These are phyloP conservation scores for Fusarium sp. DNA, from an alignment of 2,329 filamentous ascomycete genomes.

Conservation along the genomic window DNA sequence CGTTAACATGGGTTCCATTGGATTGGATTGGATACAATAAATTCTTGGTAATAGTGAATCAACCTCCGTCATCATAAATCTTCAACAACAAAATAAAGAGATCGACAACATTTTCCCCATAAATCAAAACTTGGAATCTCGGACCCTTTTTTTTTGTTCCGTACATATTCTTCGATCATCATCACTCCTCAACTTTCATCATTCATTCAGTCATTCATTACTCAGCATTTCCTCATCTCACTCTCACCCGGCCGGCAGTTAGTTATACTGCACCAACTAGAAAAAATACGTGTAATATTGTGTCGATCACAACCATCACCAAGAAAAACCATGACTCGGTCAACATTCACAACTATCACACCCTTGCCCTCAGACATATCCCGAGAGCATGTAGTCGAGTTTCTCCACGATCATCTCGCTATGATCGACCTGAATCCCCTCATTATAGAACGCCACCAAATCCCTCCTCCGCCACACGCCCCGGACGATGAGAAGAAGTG, in stretches of 20 bases:
- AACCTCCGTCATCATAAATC: slow-evolving; percentile 19
- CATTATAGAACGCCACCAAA: slow-evolving; percentile 76
- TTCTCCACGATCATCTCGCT: slow-evolving; percentile 80
- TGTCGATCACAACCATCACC: slow-evolving; percentile 24
- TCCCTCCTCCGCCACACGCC: slow-evolving; percentile 74
- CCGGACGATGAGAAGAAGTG: slow-evolving; percentile 77
- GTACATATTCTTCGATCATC: neutral
- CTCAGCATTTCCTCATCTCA: slow-evolving; percentile 12
- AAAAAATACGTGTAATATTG: neutral
- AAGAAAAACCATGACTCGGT: slow-evolving; percentile 52
- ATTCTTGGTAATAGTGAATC: slow-evolving; percentile 1
- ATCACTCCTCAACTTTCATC: neutral
- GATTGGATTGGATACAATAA: neutral
- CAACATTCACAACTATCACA: slow-evolving; percentile 81
- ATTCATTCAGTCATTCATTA: neutral
- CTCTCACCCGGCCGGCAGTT: neutral
- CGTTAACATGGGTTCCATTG: neutral
- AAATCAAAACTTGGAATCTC: neutral
- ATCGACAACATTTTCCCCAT: neutral
- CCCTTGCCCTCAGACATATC: slow-evolving; percentile 77
- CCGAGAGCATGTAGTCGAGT: slow-evolving; percentile 76
- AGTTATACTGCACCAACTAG: neutral
- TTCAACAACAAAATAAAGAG: slow-evolving; percentile 14
- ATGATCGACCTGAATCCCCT: slow-evolving; percentile 93
- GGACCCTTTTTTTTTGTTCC: slow-evolving; percentile 5